Evolutionary conservation across 345 rosid genomes (phyloP).

Genomic region (Firmiana major): DNA sequence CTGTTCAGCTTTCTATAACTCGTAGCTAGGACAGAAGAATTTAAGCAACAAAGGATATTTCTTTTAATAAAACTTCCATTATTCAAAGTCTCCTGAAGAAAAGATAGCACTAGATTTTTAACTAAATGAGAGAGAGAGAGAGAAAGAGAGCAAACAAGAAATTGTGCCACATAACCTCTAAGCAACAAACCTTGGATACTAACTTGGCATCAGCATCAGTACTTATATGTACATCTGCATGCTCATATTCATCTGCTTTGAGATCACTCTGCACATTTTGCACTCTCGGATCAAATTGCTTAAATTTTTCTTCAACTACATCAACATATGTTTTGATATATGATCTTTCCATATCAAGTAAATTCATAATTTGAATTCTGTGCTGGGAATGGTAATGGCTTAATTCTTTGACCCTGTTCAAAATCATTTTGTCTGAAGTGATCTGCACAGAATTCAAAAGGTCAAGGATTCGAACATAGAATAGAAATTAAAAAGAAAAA

Average conservation of each 20-base stretch:
- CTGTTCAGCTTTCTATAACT: not conserved
- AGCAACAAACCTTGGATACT: slow-evolving; percentile 37
- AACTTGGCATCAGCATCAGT: slow-evolving; percentile 34
- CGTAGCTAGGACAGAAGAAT: not conserved
- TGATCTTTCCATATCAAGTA: slow-evolving; percentile 61
- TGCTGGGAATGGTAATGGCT: slow-evolving; percentile 57
- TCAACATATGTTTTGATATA: slow-evolving; percentile 38
- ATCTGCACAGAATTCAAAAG: slow-evolving; percentile 47
- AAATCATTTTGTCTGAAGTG: slow-evolving; percentile 45
- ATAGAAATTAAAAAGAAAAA: slow-evolving; percentile 8
- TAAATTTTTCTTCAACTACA: slow-evolving; percentile 48
- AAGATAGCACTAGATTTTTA: not conserved
- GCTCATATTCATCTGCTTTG: slow-evolving; percentile 49
- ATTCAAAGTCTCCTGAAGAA: not conserved
- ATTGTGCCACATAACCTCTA: not conserved
- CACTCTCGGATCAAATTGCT: slow-evolving; percentile 29
- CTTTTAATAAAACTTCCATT: not conserved
- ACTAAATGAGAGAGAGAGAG: not conserved
- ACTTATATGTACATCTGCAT: slow-evolving; percentile 52
- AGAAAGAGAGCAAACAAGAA: not conserved
- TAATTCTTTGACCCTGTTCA: slow-evolving; percentile 44
- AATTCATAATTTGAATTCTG: slow-evolving; percentile 44
- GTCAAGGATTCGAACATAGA: slow-evolving; percentile 11
- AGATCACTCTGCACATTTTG: slow-evolving; percentile 29
- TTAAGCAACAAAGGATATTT: not conserved